Conservation (phyloP, 768 basidiomycete species). For the Clavaria fumosa region DNA sequence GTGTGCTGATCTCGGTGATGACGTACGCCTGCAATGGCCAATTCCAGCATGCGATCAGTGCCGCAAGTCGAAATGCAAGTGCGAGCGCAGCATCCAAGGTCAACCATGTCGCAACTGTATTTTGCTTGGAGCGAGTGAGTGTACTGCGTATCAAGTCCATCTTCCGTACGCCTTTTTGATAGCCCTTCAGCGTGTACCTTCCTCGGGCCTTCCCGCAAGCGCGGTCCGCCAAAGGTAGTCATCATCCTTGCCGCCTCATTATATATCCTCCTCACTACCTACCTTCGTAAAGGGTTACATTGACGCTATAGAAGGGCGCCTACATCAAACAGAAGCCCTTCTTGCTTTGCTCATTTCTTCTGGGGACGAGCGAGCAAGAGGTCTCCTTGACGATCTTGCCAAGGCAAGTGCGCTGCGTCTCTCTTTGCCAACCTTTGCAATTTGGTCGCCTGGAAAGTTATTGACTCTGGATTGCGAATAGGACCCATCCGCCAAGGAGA, state of each 20-base stretch:
- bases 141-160: no score
- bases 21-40: no score
- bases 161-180: no score
- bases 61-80: conserved; percentile 82
- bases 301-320: conserved; percentile 80
- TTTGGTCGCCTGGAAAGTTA: not conserved
- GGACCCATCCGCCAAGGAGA: conserved; percentile 70
- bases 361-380: conserved; percentile 23
- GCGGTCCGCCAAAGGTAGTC: conserved; percentile 85
- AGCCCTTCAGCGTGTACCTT: conserved; percentile 64
- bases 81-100: conserved; percentile 46
- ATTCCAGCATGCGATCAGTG: conserved; percentile 71
- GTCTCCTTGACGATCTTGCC: conserved; percentile 33
- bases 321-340: conserved; percentile 84
- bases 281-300: conserved; percentile 95
- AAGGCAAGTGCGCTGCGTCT: conserved; percentile 23
- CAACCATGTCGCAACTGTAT: conserved; percentile 67
- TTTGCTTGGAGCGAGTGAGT: conserved; percentile 53
- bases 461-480: conserved; percentile 14
- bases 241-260: no score
- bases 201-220: conserved; percentile 64
- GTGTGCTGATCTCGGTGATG: no score
- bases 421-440: not conserved
- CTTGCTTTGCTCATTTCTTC: conserved; percentile 65
- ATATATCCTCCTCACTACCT: no score